These are phyloP conservation scores for Priceomyces medius DNA, from an alignment of 805 yeast genomes.

Conservation along the genomic window DNA sequence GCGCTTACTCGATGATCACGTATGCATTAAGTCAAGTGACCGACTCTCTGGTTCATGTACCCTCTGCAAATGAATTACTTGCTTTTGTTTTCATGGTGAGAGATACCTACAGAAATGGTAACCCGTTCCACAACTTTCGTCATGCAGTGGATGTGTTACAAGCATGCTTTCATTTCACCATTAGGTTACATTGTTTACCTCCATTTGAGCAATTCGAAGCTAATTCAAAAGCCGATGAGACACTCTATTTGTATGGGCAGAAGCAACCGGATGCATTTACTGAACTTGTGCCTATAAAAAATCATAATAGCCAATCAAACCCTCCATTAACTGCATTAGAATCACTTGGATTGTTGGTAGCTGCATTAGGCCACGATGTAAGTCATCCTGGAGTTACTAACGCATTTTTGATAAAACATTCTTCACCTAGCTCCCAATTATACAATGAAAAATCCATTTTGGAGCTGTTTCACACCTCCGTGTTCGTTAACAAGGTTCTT, in stretches of 20 bases:
- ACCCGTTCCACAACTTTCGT: slow-evolving; percentile 91
- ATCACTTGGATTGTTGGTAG: slow-evolving; percentile 61
- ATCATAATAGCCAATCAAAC: slow-evolving; percentile 14
- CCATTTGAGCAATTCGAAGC: slow-evolving; percentile 33
- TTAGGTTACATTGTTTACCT: slow-evolving; percentile 41
- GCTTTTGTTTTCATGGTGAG: slow-evolving; percentile 66
- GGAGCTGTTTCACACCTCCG: slow-evolving; percentile 77
- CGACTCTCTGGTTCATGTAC: slow-evolving; percentile 15
- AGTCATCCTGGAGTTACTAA: slow-evolving; percentile 98
- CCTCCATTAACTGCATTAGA: slow-evolving; percentile 38
- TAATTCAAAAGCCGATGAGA: slow-evolving; percentile 31
- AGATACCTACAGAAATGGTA: slow-evolving; percentile 77
- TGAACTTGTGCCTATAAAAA: slow-evolving; percentile 2
- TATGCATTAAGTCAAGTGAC: slow-evolving; percentile 36
- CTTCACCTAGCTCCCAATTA: slow-evolving; percentile 61
- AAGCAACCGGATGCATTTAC: not conserved
- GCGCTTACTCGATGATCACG: slow-evolving; percentile 55
- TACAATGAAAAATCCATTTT: slow-evolving; percentile 69
- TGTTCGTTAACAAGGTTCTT: slow-evolving; percentile 48
- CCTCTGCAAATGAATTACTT: slow-evolving; percentile 45
- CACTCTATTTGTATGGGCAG: slow-evolving; percentile 11
- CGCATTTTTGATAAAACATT: slow-evolving; percentile 56
- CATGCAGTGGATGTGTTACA: slow-evolving; percentile 96
- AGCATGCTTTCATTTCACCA: slow-evolving; percentile 70
- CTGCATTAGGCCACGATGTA: slow-evolving; percentile 92